A percentile compares a stretch with the other conserved stretches of the same genome.
These are phyloP conservation scores for Fraxinus ornus DNA, from an alignment of 305 asterid species.

Conservation along the genomic window DNA sequence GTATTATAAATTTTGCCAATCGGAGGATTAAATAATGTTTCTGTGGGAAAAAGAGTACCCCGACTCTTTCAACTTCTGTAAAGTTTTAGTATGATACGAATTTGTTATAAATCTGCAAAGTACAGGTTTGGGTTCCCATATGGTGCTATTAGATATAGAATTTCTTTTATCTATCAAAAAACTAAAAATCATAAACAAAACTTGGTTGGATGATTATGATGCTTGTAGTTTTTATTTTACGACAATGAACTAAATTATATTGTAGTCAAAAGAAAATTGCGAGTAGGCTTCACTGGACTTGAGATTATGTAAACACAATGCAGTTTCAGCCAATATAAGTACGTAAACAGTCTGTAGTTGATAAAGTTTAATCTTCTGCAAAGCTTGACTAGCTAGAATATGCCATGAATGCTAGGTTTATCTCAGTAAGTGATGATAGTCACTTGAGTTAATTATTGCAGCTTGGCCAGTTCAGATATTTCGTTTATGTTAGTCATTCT, in stretches of 20 bases:
- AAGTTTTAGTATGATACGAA: neutral
- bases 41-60: neutral
- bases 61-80: neutral
- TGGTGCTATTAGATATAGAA: neutral
- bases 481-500: neutral
- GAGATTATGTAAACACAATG: neutral
- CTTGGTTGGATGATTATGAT: neutral
- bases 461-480: neutral
- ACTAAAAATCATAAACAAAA: neutral
- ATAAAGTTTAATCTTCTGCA: neutral
- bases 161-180: neutral
- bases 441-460: neutral
- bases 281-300: neutral
- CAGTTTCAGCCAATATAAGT: neutral
- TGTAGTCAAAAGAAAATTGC: neutral
- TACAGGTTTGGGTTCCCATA: neutral
- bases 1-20: too few species aligned
- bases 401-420: neutral
- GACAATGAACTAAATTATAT: neutral
- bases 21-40: neutral
- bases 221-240: neutral
- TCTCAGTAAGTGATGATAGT: neutral
- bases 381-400: neutral
- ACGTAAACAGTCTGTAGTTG: neutral
- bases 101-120: neutral